Evolutionary conservation across 2,329 filamentous ascomycete genomes (phyloP).

Genomic region (Aspergillus tanneri): DNA sequence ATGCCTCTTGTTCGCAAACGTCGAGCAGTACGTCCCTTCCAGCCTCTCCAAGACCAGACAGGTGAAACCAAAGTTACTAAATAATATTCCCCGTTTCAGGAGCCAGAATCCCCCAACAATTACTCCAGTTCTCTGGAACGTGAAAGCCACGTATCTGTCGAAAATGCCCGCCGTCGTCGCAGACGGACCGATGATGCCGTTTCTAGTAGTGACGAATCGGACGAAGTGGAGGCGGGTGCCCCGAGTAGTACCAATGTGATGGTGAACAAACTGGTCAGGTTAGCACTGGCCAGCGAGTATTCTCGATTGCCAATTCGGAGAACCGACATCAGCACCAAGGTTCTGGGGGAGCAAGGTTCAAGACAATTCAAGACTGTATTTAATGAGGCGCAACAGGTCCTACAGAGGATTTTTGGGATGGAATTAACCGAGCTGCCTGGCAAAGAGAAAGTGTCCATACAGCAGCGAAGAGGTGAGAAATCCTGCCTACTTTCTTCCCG

Average conservation of each 20-base stretch:
- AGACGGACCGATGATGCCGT: constrained; percentile 13
- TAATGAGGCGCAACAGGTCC: constrained; percentile 68
- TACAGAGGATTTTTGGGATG: constrained; percentile 83
- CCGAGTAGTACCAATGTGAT: constrained; percentile 41
- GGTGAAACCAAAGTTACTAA: not conserved
- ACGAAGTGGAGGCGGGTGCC: constrained; percentile 22
- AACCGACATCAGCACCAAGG: constrained; percentile 60
- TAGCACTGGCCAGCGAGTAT: constrained; percentile 62
- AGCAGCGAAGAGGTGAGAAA: constrained; percentile 69
- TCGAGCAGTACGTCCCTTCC: constrained; percentile 26
- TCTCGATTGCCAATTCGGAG: constrained; percentile 58
- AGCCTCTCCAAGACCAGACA: not conserved
- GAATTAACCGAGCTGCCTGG: constrained; percentile 79
- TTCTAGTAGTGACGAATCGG: constrained; percentile 15
- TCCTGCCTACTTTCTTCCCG: constrained; percentile 6
- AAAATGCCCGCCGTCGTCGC: constrained; percentile 14
- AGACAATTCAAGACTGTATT: constrained; percentile 77
- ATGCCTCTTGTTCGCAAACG: constrained; percentile 34
- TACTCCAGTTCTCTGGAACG: constrained; percentile 8
- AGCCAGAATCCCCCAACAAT: constrained; percentile 11
- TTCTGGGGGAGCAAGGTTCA: constrained; percentile 67
- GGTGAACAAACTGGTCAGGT: constrained; percentile 61
- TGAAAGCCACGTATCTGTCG: constrained; percentile 3
- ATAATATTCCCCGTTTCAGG: constrained; percentile 1
- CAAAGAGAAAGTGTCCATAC: constrained; percentile 76